Percentiles rank a stretch among this genome's conserved stretches.
Evolutionary conservation across 129 eudicot genomes (phyloP).

Genomic region (Heracleum sosnowskyi): DNA sequence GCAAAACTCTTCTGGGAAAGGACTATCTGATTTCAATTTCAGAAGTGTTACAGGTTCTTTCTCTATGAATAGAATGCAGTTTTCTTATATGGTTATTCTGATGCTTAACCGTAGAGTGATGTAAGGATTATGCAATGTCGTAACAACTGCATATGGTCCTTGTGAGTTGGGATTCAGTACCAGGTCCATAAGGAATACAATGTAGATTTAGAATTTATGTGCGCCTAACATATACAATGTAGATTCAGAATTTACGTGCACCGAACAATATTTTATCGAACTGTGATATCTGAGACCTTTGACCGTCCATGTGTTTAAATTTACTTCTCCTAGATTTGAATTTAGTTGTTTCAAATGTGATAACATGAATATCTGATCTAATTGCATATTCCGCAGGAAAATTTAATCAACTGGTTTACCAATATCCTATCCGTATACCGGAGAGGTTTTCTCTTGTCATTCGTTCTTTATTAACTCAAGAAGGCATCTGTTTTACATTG

Average conservation of each 20-base stretch:
- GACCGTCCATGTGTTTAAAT: background rate
- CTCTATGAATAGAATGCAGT: conserved; percentile 13
- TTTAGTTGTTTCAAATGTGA: background rate
- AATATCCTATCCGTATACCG: conserved; percentile 95
- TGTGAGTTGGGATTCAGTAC: background rate
- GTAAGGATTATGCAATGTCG: background rate
- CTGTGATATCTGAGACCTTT: background rate
- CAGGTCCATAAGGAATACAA: background rate
- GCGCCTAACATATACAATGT: background rate
- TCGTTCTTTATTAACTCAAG: conserved; percentile 97
- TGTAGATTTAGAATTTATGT: background rate
- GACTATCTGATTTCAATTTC: conserved; percentile 92
- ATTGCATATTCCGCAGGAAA: conserved; percentile 54
- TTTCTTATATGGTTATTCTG: background rate
- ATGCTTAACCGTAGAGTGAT: background rate
- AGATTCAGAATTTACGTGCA: background rate
- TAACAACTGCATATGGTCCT: background rate
- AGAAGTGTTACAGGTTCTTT: conserved; percentile 99
- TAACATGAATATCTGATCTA: background rate
- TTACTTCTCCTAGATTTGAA: background rate
- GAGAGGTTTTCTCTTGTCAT: conserved; percentile 98
- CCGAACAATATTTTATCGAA: no score
- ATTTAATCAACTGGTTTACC: conserved; percentile 94
- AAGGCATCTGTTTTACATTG: conserved; percentile 96
- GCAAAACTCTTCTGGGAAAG: conserved; percentile 94